A percentile compares a stretch with the other conserved stretches of the same genome.
Evolutionary conservation across 2,329 filamentous ascomycete species (phyloP).

Genomic region (Pestalotiopsis fici): DNA sequence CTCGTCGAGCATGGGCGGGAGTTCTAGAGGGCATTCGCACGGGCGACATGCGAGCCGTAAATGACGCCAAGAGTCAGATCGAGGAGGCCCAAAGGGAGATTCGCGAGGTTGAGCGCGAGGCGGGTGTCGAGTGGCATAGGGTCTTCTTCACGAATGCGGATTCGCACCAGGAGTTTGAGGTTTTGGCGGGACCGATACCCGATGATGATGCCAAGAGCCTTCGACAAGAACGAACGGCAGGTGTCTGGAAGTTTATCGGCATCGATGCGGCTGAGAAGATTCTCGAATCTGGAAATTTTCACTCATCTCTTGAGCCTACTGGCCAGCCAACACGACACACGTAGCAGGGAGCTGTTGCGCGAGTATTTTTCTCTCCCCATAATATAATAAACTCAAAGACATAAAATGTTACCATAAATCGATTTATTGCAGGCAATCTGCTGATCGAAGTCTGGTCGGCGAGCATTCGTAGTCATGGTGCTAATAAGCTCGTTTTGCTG

Average conservation of each 20-base stretch:
- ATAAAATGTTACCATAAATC: no score
- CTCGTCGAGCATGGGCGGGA: constrained; percentile 20
- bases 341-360: not conserved
- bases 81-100: constrained; percentile 24
- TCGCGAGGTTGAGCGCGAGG: constrained; percentile 16
- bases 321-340: not conserved
- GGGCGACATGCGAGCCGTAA: constrained; percentile 16
- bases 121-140: constrained; percentile 20
- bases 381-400: no score
- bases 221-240: constrained; percentile 15
- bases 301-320: constrained; percentile 1
- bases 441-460: no score
- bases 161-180: constrained; percentile 16
- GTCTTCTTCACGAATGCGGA: constrained; percentile 19
- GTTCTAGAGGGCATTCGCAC: constrained; percentile 18
- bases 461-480: no score
- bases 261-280: constrained; percentile 18
- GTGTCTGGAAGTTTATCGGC: constrained; percentile 24
- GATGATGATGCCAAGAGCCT: constrained; percentile 12
- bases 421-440: no score
- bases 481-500: no score
- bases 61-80: constrained; percentile 18
- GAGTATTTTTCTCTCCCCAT: no score
- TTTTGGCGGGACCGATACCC: constrained; percentile 19
- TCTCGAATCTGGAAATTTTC: constrained; percentile 11